A percentile compares a stretch with the other conserved stretches of the same genome.
Evolutionary conservation across 805 yeast genomes (phyloP).

Genomic region (Metschnikowia picachoensis): DNA sequence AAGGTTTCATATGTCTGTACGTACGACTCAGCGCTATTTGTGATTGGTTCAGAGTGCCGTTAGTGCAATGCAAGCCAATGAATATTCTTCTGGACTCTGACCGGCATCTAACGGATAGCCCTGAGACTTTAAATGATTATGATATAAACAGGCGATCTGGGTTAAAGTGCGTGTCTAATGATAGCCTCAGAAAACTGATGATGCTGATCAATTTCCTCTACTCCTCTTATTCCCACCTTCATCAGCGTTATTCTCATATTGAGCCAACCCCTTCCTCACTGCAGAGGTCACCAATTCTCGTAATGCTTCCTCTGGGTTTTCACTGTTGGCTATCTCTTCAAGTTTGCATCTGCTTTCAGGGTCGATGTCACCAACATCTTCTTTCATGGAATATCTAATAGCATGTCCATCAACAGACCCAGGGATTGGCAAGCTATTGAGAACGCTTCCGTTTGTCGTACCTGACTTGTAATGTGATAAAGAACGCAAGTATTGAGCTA

Average conservation of each 20-base stretch:
- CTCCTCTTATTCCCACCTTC: constrained; percentile 33
- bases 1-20: no score
- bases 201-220: background rate
- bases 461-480: constrained; percentile 32
- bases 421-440: constrained; percentile 31
- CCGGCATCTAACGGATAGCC: no score
- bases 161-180: no score
- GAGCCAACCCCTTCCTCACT: constrained; percentile 52
- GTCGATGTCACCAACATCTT: constrained; percentile 40
- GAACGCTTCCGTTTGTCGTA: constrained; percentile 13
- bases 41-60: no score
- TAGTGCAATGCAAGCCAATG: no score
- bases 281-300: constrained; percentile 64
- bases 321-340: constrained; percentile 71
- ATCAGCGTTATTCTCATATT: constrained; percentile 24
- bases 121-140: no score
- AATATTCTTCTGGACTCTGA: no score
- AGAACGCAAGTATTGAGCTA: constrained; percentile 57
- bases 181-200: no score
- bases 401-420: constrained; percentile 44
- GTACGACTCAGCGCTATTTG: no score
- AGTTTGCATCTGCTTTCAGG: constrained; percentile 58
- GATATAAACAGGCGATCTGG: no score
- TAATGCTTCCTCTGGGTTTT: constrained; percentile 75
- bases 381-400: constrained; percentile 56